Evolutionary conservation across 2,329 filamentous ascomycete genomes (phyloP).

Genomic region (Alternaria novae-zelandiae): DNA sequence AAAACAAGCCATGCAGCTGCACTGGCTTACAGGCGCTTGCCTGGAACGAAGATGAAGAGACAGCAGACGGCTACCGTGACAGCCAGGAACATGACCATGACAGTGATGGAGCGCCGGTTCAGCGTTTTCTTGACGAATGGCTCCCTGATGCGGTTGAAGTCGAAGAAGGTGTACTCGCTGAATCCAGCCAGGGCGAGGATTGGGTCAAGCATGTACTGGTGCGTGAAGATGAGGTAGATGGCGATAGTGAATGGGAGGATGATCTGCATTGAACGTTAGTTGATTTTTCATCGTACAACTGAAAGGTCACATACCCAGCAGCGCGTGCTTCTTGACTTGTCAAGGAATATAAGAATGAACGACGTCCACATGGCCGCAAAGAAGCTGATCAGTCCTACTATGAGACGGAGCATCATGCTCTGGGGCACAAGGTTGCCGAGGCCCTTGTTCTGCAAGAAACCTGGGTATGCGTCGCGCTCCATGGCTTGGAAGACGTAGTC

Average conservation of each 20-base stretch:
- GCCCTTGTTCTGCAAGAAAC: slow-evolving; percentile 92
- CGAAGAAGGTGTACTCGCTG: slow-evolving; percentile 97
- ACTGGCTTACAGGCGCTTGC: slow-evolving; percentile 69
- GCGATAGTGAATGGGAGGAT: slow-evolving; percentile 93
- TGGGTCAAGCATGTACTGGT: slow-evolving; percentile 95
- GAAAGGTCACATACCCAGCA: slow-evolving; percentile 74
- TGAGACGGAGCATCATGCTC: slow-evolving; percentile 83
- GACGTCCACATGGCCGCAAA: slow-evolving; percentile 94
- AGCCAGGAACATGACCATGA: slow-evolving; percentile 75
- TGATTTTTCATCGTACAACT: neutral
- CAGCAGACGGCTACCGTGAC: slow-evolving; percentile 83
- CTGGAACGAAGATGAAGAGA: slow-evolving; percentile 93
- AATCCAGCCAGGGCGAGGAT: slow-evolving; percentile 85
- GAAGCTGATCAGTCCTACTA: slow-evolving; percentile 82
- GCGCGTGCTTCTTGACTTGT: slow-evolving; percentile 74
- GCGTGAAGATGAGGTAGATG: slow-evolving; percentile 74
- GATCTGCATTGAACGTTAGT: slow-evolving; percentile 54
- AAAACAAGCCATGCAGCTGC: slow-evolving; percentile 1
- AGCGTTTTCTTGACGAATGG: slow-evolving; percentile 89
- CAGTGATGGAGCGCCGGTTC: slow-evolving; percentile 81
- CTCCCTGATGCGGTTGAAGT: slow-evolving; percentile 85
- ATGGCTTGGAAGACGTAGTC: slow-evolving; percentile 99
- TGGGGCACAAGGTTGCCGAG: slow-evolving; percentile 94
- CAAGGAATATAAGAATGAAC: slow-evolving; percentile 90
- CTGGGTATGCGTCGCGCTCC: slow-evolving; percentile 98